A percentile compares a stretch with the other conserved stretches of the same genome.
Evolutionary conservation across 352 stramenopile genomes (phyloP).

Genomic region (Phytophthora colocasiae): DNA sequence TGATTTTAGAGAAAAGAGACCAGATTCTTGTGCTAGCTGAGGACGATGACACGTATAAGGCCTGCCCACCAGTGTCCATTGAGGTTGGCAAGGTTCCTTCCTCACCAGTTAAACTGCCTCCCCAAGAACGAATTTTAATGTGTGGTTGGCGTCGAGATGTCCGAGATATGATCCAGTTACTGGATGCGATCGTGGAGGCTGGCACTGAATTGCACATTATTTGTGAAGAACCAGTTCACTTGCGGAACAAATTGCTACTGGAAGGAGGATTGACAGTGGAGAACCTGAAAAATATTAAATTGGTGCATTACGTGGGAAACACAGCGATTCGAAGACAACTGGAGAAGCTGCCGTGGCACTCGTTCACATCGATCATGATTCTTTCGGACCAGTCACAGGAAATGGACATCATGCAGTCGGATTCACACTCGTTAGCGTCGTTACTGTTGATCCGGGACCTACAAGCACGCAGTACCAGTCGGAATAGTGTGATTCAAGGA

Average conservation of each 20-base stretch:
- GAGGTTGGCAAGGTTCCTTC: slow-evolving; percentile 47
- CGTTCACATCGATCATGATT: slow-evolving; percentile 89
- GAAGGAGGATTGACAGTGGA: slow-evolving; percentile 62
- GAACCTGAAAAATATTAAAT: slow-evolving; percentile 45
- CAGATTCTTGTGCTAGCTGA: slow-evolving; percentile 85
- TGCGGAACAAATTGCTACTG: slow-evolving; percentile 66
- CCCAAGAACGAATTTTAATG: slow-evolving; percentile 77
- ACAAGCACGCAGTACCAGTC: slow-evolving; percentile 36
- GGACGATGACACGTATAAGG: slow-evolving; percentile 89
- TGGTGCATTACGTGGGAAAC: slow-evolving; percentile 82
- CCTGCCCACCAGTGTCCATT: slow-evolving; percentile 46
- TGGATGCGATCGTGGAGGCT: slow-evolving; percentile 71
- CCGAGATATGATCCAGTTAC: slow-evolving; percentile 84
- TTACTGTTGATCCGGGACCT: slow-evolving; percentile 87
- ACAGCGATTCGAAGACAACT: slow-evolving; percentile 81
- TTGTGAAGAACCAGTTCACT: slow-evolving; percentile 71
- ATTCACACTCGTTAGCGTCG: slow-evolving; percentile 85
- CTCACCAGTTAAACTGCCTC: slow-evolving; percentile 14
- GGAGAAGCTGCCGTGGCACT: slow-evolving; percentile 54
- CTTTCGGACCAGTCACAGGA: slow-evolving; percentile 74
- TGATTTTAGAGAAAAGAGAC: slow-evolving; percentile 53
- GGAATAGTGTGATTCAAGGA: slow-evolving; percentile 9
- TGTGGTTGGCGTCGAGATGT: slow-evolving; percentile 90
- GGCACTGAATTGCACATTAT: slow-evolving; percentile 83
- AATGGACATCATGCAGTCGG: slow-evolving; percentile 82